Evolutionary conservation across 2,329 filamentous ascomycete species (phyloP), one percentile per base, ranked within the genome.

Genomic region (Neoascochyta sp.): DNA sequence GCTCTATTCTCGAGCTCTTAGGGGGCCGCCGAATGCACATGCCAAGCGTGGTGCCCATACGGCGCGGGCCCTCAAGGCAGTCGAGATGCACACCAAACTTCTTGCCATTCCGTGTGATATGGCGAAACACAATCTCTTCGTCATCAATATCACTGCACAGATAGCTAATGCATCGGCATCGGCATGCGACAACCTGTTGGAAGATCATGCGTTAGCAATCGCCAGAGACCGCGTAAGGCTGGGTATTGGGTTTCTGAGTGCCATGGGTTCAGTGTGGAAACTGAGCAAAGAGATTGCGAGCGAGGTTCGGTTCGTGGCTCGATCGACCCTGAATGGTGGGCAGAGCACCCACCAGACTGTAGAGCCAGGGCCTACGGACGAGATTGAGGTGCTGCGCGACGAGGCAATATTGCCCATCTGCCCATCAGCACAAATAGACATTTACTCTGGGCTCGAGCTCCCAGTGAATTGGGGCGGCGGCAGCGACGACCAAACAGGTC

Each of bases 21-120:
- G n/a, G n/a, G n/a, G n/a, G n/a, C n/a, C n/a, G n/a, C n/a, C n/a
- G n/a, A n/a, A n/a, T n/a, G n/a, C n/a, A n/a, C n/a, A n/a, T n/a
- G n/a, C n/a, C n/a, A n/a, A n/a, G n/a, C n/a, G n/a, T n/a, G 67
- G 69, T 30, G 62, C 68, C 7, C 86, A 93, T 63, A 87, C 86
- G 4, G 78, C 78, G 37, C 87, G 92, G 63, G 85, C 84, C 5
- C 76, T 93, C 35, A 76, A 80, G 30, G 84, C 86, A 0, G 85
- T 86, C 1, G 81, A 81, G 43, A 80, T 83, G 26, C 81, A 94
- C 41, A 84, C 83, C 34, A 77, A 78, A 50, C 74, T 89, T 48
- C 75, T 87, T 20, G 81, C 83, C 1, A 76, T 93, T 30, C 83
- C 84, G 0, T 78, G 81, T 12, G 75, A 78, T 0, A 67, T 89